Evolutionary conservation across 768 basidiomycete species (phyloP), one percentile per base, ranked within the genome.

Genomic region (Mycena sanguinolenta): DNA sequence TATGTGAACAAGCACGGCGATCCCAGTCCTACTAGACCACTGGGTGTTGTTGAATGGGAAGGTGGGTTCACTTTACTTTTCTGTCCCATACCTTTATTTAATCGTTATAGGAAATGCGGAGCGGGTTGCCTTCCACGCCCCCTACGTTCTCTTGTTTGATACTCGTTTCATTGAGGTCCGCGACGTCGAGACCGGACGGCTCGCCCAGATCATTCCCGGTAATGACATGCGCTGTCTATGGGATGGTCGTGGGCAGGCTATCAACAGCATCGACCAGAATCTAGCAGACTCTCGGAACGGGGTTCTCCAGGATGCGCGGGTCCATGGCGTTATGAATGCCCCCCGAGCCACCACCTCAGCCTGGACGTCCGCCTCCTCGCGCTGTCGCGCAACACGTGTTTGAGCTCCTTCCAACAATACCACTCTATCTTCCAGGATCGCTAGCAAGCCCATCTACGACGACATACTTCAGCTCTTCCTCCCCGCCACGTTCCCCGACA

Each of bases 1-100:
- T 97, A 94, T 75, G 96, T 98, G 32, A 91, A 97, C 79, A 91
- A 94, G 42, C 94, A 96, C 67, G 97, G 97, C n/a, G 90, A 92
- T 64, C 94, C 95, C 1, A 93, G 90, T 74, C 90, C 72, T 25
- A 53, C 17, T 17, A 55, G 95, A 34, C 74, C 82, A 8, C 83
- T 87, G 21, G 87, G 89, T 23, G 90, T 91, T 6, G 92, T 98
- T 64, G 97, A 99, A 79, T 99, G 96, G 95, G 97, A 99, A 79
- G 95, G 87, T 70, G 27, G 16, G 64, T 58, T 50, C 34, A 39
- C 54, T 25, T 50, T 49, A 50, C 54, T 25, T 23, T 17, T 38
- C 23, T 55, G 27, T 27, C 52, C 7, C 12, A 17, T 16, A 39
- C 25, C n/a, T 39, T 38, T 27, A 58, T 44, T 46, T 44, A 58